These are phyloP conservation scores for Solanum hybrid DNA, from an alignment of 305 asterid species.

Conservation along the genomic window DNA sequence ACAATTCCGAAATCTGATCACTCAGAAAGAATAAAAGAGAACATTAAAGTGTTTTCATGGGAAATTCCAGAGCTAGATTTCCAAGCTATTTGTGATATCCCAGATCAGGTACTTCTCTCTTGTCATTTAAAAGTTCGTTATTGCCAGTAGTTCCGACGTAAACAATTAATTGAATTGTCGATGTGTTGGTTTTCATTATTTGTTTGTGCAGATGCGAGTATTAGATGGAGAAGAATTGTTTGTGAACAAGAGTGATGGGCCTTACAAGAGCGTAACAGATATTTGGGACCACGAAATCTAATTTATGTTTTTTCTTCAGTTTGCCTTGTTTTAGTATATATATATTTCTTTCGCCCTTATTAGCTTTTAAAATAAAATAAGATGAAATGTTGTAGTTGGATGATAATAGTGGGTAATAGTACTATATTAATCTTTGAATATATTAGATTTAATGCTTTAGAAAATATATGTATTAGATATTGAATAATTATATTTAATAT, in stretches of 20 bases:
- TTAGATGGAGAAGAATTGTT: slow-evolving; percentile 48
- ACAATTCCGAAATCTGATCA: slow-evolving; percentile 52
- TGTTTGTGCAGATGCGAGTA: slow-evolving; percentile 35
- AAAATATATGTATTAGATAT: no score
- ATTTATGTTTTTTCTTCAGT: background rate
- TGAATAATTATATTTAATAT: no score
- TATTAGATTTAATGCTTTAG: no score
- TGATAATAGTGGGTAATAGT: background rate
- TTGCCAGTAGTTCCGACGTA: background rate
- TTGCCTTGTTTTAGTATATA: background rate
- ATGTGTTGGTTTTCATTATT: no score
- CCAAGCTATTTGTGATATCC: slow-evolving; percentile 31
- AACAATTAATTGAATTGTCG: no score
- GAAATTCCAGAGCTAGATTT: slow-evolving; percentile 52
- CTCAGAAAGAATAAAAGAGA: slow-evolving; percentile 46
- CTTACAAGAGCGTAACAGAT: slow-evolving; percentile 34
- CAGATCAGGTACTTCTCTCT: slow-evolving; percentile 32
- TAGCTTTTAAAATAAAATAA: background rate
- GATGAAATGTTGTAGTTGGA: background rate
- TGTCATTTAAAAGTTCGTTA: background rate
- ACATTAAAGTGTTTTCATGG: slow-evolving; percentile 50
- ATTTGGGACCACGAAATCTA: slow-evolving; percentile 58
- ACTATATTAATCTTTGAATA: no score
- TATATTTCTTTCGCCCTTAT: background rate
- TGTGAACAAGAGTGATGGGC: slow-evolving; percentile 55